These are phyloP conservation scores for Claviceps purpurea DNA, from an alignment of 2,329 filamentous ascomycete species.

Conservation along the genomic window DNA sequence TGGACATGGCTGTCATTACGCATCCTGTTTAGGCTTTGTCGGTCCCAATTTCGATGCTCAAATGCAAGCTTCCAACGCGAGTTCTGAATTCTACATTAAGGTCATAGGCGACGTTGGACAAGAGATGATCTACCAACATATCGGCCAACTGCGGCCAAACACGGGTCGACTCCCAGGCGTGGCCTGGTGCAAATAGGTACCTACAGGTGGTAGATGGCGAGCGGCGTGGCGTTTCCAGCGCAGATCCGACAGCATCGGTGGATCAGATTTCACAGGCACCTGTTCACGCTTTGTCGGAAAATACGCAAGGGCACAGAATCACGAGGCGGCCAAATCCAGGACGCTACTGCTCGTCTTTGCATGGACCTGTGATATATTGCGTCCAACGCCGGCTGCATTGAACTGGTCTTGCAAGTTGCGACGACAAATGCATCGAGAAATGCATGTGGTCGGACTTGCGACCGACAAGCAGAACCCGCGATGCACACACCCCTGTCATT, in stretches of 20 bases:
- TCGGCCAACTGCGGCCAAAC: neutral
- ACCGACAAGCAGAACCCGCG: neutral
- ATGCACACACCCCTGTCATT: neutral
- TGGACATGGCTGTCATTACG: neutral
- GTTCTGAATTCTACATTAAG: neutral
- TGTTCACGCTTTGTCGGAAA: neutral
- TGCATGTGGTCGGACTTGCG: neutral
- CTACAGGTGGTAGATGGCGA: neutral
- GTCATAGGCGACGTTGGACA: neutral
- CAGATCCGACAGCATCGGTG: neutral
- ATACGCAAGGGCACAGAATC: too few species aligned
- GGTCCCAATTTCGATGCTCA: neutral
- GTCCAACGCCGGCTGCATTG: neutral
- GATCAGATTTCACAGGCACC: neutral
- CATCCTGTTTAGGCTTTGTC: neutral
- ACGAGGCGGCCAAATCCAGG: neutral
- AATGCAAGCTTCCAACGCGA: neutral
- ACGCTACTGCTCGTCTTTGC: neutral
- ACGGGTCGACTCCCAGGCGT: neutral
- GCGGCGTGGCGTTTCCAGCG: neutral
- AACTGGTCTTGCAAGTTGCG: neutral
- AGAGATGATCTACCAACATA: neutral
- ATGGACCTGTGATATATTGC: neutral
- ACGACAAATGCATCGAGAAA: neutral
- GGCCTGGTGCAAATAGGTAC: neutral